Evolutionary conservation across 2,329 filamentous ascomycete genomes (phyloP), one percentile per base, ranked within the genome.

Genomic region (Kalaharituber pfeilii): DNA sequence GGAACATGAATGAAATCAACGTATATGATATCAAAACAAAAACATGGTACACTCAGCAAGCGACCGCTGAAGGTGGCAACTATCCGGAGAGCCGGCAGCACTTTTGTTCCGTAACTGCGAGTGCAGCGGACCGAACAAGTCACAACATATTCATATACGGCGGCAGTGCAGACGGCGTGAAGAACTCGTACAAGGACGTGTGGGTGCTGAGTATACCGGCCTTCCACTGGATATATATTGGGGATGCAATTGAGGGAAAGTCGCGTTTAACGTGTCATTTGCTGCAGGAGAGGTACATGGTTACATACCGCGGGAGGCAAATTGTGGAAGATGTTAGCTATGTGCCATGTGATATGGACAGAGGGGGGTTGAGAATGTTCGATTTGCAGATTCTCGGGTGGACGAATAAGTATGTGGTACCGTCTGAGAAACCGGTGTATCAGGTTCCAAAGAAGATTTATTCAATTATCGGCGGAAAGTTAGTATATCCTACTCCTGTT

Each of bases 121-220:
- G 53, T 7, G 25, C 56, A 2, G 27, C 36, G 5, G 58, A 60
- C 39, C 36, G 51, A 2, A 51, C 50, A 18, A 55, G 53, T 27
- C 56, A 60, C 29, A 58, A 53, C 18, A 60, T 60, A 18, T 55
- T 56, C 7, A 20, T 60, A 15, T 60, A 56, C 22, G 58, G 58
- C 13, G 47, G 47, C 8, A 13, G 26, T 13, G 2, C 25, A 9
- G n/a, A 11, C 25, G 24, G 33, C 1, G 5, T 1, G 4, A 26
- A 27, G 22, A 7, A 11, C 3, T 28, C 45, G 9, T 53, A 53
- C 20, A 18, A 29, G 9, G 58, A 58, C 52, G 50, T 58, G 6
- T 58, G 53, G 53, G 45, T 58, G 1, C 52, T 60, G 9, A 53
- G 56, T 2, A 30, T 60, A n/a, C 58, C 58, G n/a, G 50, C 54